Evolutionary conservation across 495 filamentous ascomycete genomes (phyloP), one percentile per base, ranked within the genome.

Genomic region (Penicillium tannophilum): DNA sequence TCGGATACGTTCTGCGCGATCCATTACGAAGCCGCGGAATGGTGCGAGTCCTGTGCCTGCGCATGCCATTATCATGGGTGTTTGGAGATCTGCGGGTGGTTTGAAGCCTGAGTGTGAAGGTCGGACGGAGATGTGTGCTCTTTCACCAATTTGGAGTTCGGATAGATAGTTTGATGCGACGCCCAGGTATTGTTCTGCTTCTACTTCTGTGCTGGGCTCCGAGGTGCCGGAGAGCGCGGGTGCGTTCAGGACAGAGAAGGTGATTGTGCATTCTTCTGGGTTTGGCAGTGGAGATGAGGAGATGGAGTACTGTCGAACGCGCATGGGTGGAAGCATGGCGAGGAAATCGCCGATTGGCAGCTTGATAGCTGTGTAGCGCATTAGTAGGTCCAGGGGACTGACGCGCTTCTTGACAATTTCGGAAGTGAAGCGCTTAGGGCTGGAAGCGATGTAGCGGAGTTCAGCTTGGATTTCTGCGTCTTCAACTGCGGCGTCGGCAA

Each of bases 271-370:
- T 59, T 78, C 76, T 4, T 71, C 73, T 0, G 85, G 79, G 69
- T 88, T 72, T 65, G 52, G 79, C 2, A 86, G 78, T 0, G 89
- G 89, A 0, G 89, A 91, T 0, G 89, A 91, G 16, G 89, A 92
- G 72, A 93, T 91, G 39, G 84, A 89, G 70, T 92, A 93, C 67
- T 90, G 87, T 12, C 90, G 83, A 16, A 87, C 80, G 20, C 87
- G 86, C 82, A 93, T 87, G 0, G 88, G 88, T 0, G 87, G 87
- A 0, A 91, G 82, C 74, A 90, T 85, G 19, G 80, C 71, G 20
- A 92, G 82, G 75, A 87, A 91, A 19, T 78, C 67, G 24, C 79
- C 79, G 36, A 92, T 76, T 0, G 88, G 75, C 1, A 90, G 69
- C 2, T 78, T 65, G 56, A 87, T 73, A 8, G 74, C 63, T 1